Percentiles rank a stretch among this genome's conserved stretches.
Evolutionary conservation across 805 yeast genomes (phyloP).

Genomic region (Candida sphagnicola): DNA sequence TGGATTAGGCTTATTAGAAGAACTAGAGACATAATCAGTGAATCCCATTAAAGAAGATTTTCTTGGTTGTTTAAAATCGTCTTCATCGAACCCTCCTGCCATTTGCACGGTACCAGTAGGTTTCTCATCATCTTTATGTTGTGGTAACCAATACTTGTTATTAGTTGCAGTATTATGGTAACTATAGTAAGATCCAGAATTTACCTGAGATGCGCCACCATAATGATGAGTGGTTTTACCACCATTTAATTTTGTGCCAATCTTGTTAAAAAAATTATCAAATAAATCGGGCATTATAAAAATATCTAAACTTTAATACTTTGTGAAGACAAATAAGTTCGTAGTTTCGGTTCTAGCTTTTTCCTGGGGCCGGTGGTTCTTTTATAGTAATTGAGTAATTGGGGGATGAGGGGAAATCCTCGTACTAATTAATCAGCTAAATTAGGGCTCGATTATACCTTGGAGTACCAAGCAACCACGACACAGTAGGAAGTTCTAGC

Average conservation of each 20-base stretch:
- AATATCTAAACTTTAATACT: not conserved
- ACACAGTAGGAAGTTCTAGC: no score
- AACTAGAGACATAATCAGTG: slow-evolving; percentile 1
- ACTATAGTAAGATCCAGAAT: slow-evolving; percentile 34
- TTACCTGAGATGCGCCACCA: slow-evolving; percentile 30
- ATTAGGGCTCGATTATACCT: no score
- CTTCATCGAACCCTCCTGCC: slow-evolving; percentile 1
- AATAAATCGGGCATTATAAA: slow-evolving; percentile 30
- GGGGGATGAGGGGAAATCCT: no score
- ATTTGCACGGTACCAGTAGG: not conserved
- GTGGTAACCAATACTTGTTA: slow-evolving; percentile 38
- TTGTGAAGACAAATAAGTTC: no score
- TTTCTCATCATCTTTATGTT: not conserved
- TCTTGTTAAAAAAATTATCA: slow-evolving; percentile 33
- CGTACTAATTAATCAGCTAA: no score
- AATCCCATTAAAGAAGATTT: not conserved
- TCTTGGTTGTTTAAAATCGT: slow-evolving; percentile 1
- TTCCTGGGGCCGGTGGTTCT: not conserved
- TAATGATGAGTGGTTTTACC: slow-evolving; percentile 32
- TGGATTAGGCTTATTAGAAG: not conserved
- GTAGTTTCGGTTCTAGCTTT: not conserved
- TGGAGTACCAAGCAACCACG: no score
- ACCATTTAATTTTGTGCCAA: slow-evolving; percentile 27
- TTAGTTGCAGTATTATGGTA: slow-evolving; percentile 33
- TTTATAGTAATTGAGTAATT: not conserved